These are phyloP conservation scores for Blepharisma stoltei DNA, from an alignment of 73 alveolate genomes.

Conservation along the genomic window DNA sequence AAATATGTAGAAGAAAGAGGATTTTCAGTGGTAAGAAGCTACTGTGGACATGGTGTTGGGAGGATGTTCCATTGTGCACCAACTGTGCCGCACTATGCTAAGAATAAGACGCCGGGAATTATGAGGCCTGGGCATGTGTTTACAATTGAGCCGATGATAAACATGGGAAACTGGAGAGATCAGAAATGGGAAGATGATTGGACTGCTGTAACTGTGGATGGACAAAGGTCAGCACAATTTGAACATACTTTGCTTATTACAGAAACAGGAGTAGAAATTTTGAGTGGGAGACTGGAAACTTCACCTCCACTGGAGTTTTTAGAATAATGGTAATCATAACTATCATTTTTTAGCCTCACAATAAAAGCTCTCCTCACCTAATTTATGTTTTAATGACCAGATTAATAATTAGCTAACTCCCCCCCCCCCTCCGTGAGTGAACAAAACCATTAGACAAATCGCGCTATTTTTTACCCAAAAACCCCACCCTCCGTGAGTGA, in stretches of 20 bases:
- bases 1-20: constrained; percentile 60
- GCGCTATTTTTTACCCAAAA: too few species aligned
- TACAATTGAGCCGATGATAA: constrained; percentile 96
- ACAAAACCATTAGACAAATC: too few species aligned
- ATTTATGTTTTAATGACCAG: too few species aligned
- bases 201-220: constrained; percentile 93
- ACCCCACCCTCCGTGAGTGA: too few species aligned
- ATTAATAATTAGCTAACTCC: too few species aligned
- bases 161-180: constrained; percentile 86
- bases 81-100: constrained; percentile 81
- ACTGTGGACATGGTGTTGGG: constrained; percentile 95
- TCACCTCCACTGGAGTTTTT: constrained; percentile 78
- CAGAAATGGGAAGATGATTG: constrained; percentile 88
- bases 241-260: constrained; percentile 86
- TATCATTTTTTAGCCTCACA: too few species aligned
- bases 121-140: constrained; percentile 96
- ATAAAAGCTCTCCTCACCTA: too few species aligned
- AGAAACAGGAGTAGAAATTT: constrained; percentile 78
- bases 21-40: constrained; percentile 70
- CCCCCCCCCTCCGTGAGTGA: too few species aligned
- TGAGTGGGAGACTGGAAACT: constrained; percentile 51
- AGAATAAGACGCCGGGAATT: constrained; percentile 88
- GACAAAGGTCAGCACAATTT: constrained; percentile 61
- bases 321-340: neutral
- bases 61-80: constrained; percentile 88